Percentiles rank a stretch among this genome's conserved stretches.
These are phyloP conservation scores for Samsoniella hepiali DNA, from an alignment of 2,329 filamentous ascomycete genomes.

Conservation along the genomic window DNA sequence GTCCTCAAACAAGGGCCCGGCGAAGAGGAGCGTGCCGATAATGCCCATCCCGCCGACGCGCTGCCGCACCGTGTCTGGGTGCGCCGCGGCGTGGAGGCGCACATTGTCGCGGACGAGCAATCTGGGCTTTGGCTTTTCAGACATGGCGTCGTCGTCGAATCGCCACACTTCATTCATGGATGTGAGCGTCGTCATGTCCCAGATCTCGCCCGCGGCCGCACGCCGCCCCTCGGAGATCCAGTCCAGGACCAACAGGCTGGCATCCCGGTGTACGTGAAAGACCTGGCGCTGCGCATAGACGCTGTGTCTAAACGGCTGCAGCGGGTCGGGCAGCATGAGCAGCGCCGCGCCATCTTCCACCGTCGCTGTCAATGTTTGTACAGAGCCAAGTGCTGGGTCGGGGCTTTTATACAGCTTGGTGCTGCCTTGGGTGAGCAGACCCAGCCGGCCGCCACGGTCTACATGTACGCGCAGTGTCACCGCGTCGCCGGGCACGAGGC, in stretches of 20 bases:
- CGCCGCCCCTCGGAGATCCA: slow-evolving; percentile 82
- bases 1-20: slow-evolving; percentile 62
- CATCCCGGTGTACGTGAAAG: slow-evolving; percentile 57
- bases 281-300: slow-evolving; percentile 75
- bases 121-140: slow-evolving; percentile 38
- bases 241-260: slow-evolving; percentile 71
- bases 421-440: slow-evolving; percentile 63
- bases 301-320: slow-evolving; percentile 77
- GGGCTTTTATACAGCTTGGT: slow-evolving; percentile 84
- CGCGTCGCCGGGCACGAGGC: slow-evolving; percentile 75
- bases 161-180: slow-evolving; percentile 79
- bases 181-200: slow-evolving; percentile 70
- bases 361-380: slow-evolving; percentile 47
- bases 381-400: slow-evolving; percentile 45
- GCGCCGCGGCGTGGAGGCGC: slow-evolving; percentile 55
- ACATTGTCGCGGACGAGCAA: slow-evolving; percentile 83
- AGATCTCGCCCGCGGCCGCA: slow-evolving; percentile 71
- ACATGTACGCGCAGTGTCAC: slow-evolving; percentile 68
- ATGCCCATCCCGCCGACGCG: slow-evolving; percentile 69
- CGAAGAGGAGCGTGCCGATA: slow-evolving; percentile 74
- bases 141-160: slow-evolving; percentile 22
- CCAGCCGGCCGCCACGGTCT: slow-evolving; percentile 58
- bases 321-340: slow-evolving; percentile 73
- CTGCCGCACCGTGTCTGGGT: slow-evolving; percentile 28
- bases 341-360: slow-evolving; percentile 47